A percentile compares a stretch with the other conserved stretches of the same genome.
Evolutionary conservation across 2,329 filamentous ascomycete species (phyloP).

Genomic region (Talaromyces sp.): DNA sequence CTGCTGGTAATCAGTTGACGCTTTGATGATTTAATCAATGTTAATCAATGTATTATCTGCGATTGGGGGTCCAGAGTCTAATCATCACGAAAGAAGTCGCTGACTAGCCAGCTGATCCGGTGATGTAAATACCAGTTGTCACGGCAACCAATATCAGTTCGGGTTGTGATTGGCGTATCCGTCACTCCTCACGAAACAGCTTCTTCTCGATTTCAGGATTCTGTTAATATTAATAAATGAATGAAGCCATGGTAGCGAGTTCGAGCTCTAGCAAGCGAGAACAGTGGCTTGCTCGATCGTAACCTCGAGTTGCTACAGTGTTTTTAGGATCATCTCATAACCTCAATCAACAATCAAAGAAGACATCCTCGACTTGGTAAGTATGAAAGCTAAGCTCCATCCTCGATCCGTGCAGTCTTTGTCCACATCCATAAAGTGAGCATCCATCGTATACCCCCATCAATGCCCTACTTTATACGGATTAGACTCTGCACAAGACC

Average conservation of each 20-base stretch:
- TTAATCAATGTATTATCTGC: not conserved
- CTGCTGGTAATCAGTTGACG: not conserved
- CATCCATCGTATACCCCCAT: not conserved
- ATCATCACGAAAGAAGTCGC: not conserved
- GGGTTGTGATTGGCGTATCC: not conserved
- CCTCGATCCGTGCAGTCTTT: not conserved
- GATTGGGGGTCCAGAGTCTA: not conserved
- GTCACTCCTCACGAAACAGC: not conserved
- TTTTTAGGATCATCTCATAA: too few relatives aligned
- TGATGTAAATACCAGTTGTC: conserved; percentile 5
- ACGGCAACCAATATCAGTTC: not conserved
- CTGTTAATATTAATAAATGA: not conserved
- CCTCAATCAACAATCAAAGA: too few relatives aligned
- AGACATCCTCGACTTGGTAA: not conserved
- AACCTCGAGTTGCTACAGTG: not conserved
- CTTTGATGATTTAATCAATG: not conserved
- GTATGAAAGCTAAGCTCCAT: not conserved
- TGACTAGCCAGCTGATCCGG: not conserved
- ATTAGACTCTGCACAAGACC: not conserved
- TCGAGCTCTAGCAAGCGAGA: not conserved
- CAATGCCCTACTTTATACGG: not conserved
- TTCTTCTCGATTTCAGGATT: not conserved
- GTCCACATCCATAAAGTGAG: not conserved
- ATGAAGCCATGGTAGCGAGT: not conserved
- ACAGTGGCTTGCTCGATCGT: not conserved